Conservation (phyloP, 1,139 yeast species). For the Pichia sp. region DNA sequence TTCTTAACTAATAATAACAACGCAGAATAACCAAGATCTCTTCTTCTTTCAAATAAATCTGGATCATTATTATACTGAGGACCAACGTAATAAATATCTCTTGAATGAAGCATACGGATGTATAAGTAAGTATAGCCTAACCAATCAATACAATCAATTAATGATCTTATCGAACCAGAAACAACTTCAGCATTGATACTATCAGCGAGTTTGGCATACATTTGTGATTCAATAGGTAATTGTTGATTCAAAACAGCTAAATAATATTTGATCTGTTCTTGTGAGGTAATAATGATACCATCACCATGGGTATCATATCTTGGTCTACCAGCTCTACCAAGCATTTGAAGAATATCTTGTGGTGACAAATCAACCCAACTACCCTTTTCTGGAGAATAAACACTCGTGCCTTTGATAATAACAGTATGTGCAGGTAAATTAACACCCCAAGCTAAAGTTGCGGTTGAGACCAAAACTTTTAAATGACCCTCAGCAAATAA, state of each 20-base stretch:
- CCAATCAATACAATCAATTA: constrained; percentile 74
- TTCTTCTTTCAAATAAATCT: constrained; percentile 44
- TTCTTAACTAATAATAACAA: constrained; percentile 48
- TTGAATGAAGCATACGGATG: constrained; percentile 72
- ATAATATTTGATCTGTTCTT: constrained; percentile 80
- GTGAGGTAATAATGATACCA: constrained; percentile 87
- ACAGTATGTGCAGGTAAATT: constrained; percentile 96
- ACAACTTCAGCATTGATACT: constrained; percentile 83
- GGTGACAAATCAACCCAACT: constrained; percentile 85
- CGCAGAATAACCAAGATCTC: constrained; percentile 73
- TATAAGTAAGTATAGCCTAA: constrained; percentile 71
- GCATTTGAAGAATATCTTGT: constrained; percentile 91
- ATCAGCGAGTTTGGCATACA: constrained; percentile 66
- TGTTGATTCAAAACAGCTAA: constrained; percentile 85
- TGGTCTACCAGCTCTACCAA: constrained; percentile 97
- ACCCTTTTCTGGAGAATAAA: constrained; percentile 87
- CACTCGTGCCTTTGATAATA: constrained; percentile 88
- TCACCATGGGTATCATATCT: constrained; percentile 89
- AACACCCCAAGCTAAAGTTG: constrained; percentile 98
- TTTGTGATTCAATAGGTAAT: constrained; percentile 85
- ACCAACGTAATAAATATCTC: constrained; percentile 70
- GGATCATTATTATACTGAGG: constrained; percentile 53
- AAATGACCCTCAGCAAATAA: constrained; percentile 82
- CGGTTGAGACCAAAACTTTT: constrained; percentile 82
- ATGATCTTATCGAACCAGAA: constrained; percentile 53